Conservation (phyloP, 352 stramenopile species). For the Phytophthora litchii region DNA sequence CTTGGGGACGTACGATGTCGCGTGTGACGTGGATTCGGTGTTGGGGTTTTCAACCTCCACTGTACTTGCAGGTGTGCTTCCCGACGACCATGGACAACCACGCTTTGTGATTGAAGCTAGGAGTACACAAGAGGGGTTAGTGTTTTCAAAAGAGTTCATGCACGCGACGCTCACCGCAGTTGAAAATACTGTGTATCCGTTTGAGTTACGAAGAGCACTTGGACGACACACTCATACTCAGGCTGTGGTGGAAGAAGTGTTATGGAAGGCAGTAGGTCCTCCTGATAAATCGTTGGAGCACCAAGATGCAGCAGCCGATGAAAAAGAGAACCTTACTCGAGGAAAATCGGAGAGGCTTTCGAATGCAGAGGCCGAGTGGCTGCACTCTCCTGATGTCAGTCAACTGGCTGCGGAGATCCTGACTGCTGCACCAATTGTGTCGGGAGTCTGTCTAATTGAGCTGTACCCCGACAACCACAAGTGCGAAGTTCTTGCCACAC, state of each 20-base stretch:
- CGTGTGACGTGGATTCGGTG: slow-evolving; percentile 53
- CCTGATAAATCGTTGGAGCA: slow-evolving; percentile 11
- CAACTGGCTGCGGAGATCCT: slow-evolving; percentile 41
- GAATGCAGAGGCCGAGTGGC: slow-evolving; percentile 35
- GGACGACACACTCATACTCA: slow-evolving; percentile 25
- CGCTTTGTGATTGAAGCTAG: slow-evolving; percentile 70
- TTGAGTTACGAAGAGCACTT: slow-evolving; percentile 56
- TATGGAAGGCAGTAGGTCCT: slow-evolving; percentile 41
- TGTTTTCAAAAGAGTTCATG: slow-evolving; percentile 65
- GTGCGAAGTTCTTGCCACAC: slow-evolving; percentile 36
- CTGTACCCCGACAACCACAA: slow-evolving; percentile 47
- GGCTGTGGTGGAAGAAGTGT: slow-evolving; percentile 44
- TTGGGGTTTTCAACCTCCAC: slow-evolving; percentile 29
- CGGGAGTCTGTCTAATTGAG: slow-evolving; percentile 57
- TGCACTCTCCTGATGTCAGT: slow-evolving; percentile 41
- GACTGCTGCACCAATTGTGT: slow-evolving; percentile 21
- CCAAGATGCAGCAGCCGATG: slow-evolving; percentile 3
- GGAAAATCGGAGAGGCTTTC: slow-evolving; percentile 11
- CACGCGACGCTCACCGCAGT: slow-evolving; percentile 55
- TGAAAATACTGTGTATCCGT: slow-evolving; percentile 73
- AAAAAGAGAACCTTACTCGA: slow-evolving; percentile 3
- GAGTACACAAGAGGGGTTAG: slow-evolving; percentile 41
- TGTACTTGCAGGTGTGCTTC: slow-evolving; percentile 41
- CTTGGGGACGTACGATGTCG: slow-evolving; percentile 42
- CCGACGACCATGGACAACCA: slow-evolving; percentile 52